Evolutionary conservation across 768 basidiomycete species (phyloP).

Genomic region (Gautieria morchelliformis): DNA sequence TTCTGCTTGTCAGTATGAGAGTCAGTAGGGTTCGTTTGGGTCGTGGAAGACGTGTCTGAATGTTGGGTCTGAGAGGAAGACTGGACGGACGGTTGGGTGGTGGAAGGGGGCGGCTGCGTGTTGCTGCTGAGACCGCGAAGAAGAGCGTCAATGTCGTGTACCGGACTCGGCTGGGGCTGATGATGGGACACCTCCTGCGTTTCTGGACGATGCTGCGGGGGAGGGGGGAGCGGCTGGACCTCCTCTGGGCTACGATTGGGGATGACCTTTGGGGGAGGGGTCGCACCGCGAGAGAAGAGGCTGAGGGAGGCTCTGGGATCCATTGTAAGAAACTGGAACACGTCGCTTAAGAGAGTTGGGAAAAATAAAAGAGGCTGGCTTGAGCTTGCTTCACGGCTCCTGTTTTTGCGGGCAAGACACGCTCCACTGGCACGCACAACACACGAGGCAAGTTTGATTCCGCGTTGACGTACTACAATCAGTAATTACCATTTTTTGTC

Average conservation of each 20-base stretch:
- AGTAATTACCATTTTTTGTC: not conserved
- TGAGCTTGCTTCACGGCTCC: not conserved
- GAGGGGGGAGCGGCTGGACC: not conserved
- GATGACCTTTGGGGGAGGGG: not conserved
- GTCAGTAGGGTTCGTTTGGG: not conserved
- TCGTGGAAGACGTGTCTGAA: slow-evolving; percentile 7
- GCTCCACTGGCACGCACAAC: slow-evolving; percentile 1
- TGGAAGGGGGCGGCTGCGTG: not conserved
- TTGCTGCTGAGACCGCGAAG: slow-evolving; percentile 6
- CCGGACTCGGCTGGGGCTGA: slow-evolving; percentile 8
- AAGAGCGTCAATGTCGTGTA: slow-evolving; percentile 7
- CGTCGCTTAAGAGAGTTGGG: slow-evolving; percentile 4
- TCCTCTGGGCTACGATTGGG: slow-evolving; percentile 1
- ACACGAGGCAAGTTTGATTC: slow-evolving; percentile 8
- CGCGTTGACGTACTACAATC: not conserved
- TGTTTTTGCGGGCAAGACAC: not conserved
- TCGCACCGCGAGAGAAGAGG: slow-evolving; percentile 4
- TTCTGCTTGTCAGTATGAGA: slow-evolving; percentile 52
- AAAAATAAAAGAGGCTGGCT: not conserved
- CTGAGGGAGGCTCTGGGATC: slow-evolving; percentile 6
- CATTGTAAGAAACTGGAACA: not conserved
- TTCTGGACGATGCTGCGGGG: slow-evolving; percentile 7
- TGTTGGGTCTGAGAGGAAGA: not conserved
- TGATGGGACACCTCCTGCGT: slow-evolving; percentile 6
- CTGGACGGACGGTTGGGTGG: not conserved